phyloP scores from a whole-genome alignment of 2,329 filamentous ascomycete species.

The Aureobasidium sp. region DNA sequence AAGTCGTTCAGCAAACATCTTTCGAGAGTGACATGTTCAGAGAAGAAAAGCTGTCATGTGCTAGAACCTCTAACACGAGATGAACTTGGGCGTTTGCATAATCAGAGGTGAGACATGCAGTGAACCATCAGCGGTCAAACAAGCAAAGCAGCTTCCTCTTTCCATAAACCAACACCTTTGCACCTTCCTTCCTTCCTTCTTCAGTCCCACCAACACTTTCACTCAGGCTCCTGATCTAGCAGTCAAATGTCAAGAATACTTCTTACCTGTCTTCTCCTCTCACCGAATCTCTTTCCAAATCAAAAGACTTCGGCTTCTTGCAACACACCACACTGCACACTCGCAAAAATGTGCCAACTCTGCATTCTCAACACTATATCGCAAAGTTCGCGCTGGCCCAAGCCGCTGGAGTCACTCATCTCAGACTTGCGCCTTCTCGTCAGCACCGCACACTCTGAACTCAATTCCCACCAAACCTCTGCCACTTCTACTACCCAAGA shows the following conservation, averaged over 20 bases:
- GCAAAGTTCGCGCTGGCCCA: neutral
- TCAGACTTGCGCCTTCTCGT: neutral
- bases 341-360: slow-evolving; percentile 2
- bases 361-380: neutral
- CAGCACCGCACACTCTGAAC: neutral
- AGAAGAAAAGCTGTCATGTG: too few relatives aligned
- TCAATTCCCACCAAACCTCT: neutral
- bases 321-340: neutral
- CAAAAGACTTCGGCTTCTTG: neutral
- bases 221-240: neutral
- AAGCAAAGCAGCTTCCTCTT: neutral
- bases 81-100: neutral
- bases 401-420: neutral
- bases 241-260: too few relatives aligned
- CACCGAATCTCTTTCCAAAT: neutral
- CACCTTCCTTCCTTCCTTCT: neutral
- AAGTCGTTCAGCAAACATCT: too few relatives aligned
- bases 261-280: neutral
- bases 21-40: too few relatives aligned
- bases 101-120: neutral
- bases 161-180: neutral
- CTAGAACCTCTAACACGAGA: neutral
- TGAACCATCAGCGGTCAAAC: neutral
- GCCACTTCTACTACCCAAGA: neutral
- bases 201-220: neutral